Evolutionary conservation across 257 asterid species (phyloP), one percentile per base, ranked within the genome.

Genomic region (Orobanche coerulescens): DNA sequence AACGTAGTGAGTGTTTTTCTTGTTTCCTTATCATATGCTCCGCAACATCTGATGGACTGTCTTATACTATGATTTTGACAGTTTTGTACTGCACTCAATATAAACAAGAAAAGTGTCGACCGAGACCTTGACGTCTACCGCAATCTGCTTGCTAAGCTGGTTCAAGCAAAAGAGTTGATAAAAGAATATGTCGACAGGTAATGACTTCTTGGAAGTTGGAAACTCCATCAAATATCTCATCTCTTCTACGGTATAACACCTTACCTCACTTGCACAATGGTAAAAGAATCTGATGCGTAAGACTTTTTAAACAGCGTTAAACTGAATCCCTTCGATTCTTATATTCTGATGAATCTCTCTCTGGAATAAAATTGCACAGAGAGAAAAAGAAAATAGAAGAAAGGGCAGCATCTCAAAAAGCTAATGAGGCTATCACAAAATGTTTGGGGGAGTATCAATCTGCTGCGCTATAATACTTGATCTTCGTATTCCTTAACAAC

Each of bases 41-140:
- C 14, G n/a, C 44, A 37, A 37, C 11, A 47, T 47, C 54, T 47
- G 25, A 10, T 10, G 20, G 28, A 47, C 14, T 4, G 22, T 47
- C 13, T 7, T 2, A 10, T 19, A 47, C 65, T 71, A 73, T 53
- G 69, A 50, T 48, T 60, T n/a, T 70, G 22, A 69, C 87, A 93
- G 99, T 96, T 93, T 40, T 93, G 99, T 54, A 80, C 79, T 64
- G 94, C 97, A 47, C 76, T 93, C 62, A 93, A 89, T 70, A 76
- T 86, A 39, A 73, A 93, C 70, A 93, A 93, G 84, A 90, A 76
- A 82, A 86, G 89, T 46, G 94, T 89, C 54, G 99, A 93, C 52
- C 86, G 99, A 22, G 99, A 93, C 76, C 97, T 93, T 67, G 97
- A 89, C 65, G 88, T 89, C 69, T 93, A 89, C 73, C 94, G 97